phyloP scores from a whole-genome alignment of 176 grass and related monocot genomes.

The Avena eriantha region DNA sequence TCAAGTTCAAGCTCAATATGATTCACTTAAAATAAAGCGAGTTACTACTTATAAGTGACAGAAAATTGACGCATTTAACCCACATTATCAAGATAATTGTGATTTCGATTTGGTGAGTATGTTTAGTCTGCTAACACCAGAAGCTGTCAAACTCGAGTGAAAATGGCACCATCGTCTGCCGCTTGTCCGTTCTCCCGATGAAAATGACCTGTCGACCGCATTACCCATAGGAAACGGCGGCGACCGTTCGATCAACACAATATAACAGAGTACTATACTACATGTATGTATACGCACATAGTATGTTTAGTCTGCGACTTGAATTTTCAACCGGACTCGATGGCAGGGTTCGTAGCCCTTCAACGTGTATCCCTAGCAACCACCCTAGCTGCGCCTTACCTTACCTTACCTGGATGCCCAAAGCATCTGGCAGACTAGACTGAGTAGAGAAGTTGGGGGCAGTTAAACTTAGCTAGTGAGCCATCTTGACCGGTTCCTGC shows the following conservation, averaged over 20 bases:
- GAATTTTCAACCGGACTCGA: conserved; percentile 34
- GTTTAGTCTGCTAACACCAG: not conserved
- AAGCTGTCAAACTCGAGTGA: not conserved
- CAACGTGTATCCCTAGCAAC: not conserved
- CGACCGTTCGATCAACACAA: too few relatives aligned
- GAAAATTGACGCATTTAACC: not conserved
- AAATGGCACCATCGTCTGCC: not conserved
- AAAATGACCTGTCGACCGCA: conserved; percentile 30
- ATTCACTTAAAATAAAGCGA: not conserved
- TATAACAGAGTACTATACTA: too few relatives aligned
- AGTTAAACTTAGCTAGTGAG: conserved; percentile 19
- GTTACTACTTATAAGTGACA: not conserved
- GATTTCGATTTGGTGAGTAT: too few relatives aligned
- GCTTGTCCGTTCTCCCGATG: not conserved
- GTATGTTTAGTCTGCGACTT: too few relatives aligned
- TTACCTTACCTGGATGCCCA: not conserved
- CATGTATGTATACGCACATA: too few relatives aligned
- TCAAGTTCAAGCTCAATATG: not conserved
- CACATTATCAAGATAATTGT: not conserved
- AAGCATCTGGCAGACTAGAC: not conserved
- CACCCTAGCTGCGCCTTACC: not conserved
- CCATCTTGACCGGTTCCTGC: conserved; percentile 28
- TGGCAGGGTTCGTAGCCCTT: not conserved
- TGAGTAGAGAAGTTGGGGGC: not conserved
- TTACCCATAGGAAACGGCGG: not conserved